A percentile compares a stretch with the other conserved stretches of the same genome.
These are phyloP conservation scores for Berkeleyomyces rouxiae DNA, from an alignment of 2,329 filamentous ascomycete genomes.

Conservation along the genomic window DNA sequence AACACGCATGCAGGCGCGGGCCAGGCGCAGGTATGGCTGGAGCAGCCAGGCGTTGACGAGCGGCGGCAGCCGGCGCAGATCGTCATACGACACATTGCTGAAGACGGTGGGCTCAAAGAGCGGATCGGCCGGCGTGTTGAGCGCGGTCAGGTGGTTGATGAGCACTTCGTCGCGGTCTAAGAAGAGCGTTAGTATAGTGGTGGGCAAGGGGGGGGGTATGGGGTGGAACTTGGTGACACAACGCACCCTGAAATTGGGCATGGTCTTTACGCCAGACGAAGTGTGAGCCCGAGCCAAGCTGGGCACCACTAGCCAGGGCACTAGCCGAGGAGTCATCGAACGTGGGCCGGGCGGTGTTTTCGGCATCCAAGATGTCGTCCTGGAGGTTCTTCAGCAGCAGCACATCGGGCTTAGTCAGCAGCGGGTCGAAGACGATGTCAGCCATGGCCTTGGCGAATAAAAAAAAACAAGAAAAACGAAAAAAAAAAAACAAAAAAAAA, in stretches of 20 bases:
- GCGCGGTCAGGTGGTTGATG: constrained; percentile 23
- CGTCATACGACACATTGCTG: constrained; percentile 25
- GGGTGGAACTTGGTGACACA: not conserved
- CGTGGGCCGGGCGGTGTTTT: not conserved
- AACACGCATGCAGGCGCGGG: constrained; percentile 40
- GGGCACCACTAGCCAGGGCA: not conserved
- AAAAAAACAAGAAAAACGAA: not conserved
- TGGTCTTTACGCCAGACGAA: not conserved
- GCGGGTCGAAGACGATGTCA: constrained; percentile 23
- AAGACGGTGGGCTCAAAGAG: constrained; percentile 32
- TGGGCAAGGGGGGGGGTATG: not conserved
- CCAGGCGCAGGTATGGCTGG: constrained; percentile 41
- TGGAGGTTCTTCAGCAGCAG: constrained; percentile 26
- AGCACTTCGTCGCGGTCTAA: constrained; percentile 18
- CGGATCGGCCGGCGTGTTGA: constrained; percentile 25
- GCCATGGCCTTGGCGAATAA: not conserved
- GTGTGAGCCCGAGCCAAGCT: not conserved
- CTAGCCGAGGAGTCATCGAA: not conserved
- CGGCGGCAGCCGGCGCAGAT: constrained; percentile 21
- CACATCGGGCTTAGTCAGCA: constrained; percentile 26
- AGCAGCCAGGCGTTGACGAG: constrained; percentile 34
- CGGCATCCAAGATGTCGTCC: constrained; percentile 21
- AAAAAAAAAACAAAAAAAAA: not conserved
- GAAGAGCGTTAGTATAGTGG: not conserved
- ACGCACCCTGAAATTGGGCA: not conserved